Percentiles rank a stretch among this genome's conserved stretches.
phyloP scores from a whole-genome alignment of 306 rosid species.

The Quercus bicolor region DNA sequence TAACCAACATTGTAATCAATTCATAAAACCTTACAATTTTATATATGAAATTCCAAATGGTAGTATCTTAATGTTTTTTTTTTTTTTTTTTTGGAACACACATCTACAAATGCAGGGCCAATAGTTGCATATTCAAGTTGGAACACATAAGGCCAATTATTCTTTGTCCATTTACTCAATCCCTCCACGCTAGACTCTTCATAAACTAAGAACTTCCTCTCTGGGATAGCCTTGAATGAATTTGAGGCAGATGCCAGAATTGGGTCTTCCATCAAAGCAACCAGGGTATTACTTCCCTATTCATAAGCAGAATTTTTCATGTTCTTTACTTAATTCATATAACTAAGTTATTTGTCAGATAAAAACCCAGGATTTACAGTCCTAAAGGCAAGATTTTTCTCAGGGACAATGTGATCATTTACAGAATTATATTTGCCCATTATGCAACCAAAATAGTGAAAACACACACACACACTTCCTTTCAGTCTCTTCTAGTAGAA shows the following conservation, averaged over 20 bases:
- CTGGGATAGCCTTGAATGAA: constrained; percentile 45
- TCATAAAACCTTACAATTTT: background rate
- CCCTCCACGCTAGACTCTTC: constrained; percentile 35
- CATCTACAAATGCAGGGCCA: no score
- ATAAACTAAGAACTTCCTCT: constrained; percentile 24
- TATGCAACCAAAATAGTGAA: background rate
- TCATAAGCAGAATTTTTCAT: constrained; percentile 18
- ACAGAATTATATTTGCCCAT: background rate
- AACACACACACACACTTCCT: background rate
- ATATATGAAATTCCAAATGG: background rate
- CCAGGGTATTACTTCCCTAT: constrained; percentile 51
- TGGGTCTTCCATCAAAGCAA: constrained; percentile 57
- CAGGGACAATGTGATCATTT: background rate
- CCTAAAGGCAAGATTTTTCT: background rate
- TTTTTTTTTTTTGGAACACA: no score
- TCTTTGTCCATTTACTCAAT: background rate
- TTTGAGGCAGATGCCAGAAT: constrained; percentile 41
- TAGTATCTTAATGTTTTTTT: background rate
- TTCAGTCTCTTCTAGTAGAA: background rate
- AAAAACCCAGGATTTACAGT: no score
- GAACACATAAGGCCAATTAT: no score
- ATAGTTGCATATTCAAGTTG: no score
- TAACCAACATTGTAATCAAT: constrained; percentile 1
- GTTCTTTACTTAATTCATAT: background rate
- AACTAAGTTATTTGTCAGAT: background rate